Conservation (phyloP, 2,329 filamentous ascomycete species). For the Huntiella abstrusa region DNA sequence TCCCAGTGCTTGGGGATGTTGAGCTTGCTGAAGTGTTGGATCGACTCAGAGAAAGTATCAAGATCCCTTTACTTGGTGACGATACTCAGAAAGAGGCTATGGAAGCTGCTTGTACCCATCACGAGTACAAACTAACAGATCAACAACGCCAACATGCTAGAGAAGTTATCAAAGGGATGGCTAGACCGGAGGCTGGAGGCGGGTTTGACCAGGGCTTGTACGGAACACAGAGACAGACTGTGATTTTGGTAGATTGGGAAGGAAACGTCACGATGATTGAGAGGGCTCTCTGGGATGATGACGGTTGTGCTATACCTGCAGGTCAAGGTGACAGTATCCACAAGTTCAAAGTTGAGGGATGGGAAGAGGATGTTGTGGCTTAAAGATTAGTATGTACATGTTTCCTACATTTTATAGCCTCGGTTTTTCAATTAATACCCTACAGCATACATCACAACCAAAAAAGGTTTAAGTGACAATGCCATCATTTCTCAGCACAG, state of each 20-base stretch:
- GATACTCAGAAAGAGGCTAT: conserved; percentile 26
- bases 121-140: no score
- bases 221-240: conserved; percentile 45
- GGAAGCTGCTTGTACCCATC: conserved; percentile 15
- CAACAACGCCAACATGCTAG: conserved; percentile 14
- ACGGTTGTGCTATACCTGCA: conserved; percentile 33
- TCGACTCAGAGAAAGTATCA: conserved; percentile 39
- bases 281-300: conserved; percentile 38
- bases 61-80: conserved; percentile 39
- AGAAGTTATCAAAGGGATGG: conserved; percentile 20
- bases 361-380: conserved; percentile 19
- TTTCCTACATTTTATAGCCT: no score
- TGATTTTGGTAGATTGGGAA: conserved; percentile 43
- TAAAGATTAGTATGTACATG: no score
- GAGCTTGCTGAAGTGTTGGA: conserved; percentile 34
- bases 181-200: conserved; percentile 21
- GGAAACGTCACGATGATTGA: conserved; percentile 42
- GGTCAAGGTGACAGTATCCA: conserved; percentile 37
- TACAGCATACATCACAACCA: no score
- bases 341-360: conserved; percentile 36
- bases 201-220: conserved; percentile 41
- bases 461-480: no score
- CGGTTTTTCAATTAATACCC: no score
- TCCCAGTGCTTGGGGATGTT: conserved; percentile 24
- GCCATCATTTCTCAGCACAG: no score